Conservation (phyloP, 1,284 basidiomycete species). For the Ceratobasidium sp. region DNA sequence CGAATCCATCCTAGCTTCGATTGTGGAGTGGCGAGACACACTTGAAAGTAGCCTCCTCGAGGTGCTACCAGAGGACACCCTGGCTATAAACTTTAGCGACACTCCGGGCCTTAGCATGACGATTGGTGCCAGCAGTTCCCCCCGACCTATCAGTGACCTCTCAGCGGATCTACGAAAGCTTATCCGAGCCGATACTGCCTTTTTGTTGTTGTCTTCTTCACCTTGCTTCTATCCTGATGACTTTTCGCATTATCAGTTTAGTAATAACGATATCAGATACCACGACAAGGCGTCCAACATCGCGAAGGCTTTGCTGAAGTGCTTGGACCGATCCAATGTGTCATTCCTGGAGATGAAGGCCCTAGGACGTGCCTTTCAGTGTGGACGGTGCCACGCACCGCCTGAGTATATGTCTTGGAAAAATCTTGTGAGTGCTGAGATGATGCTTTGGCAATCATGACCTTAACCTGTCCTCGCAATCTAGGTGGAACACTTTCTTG, state of each 20-base stretch:
- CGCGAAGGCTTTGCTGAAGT: not conserved
- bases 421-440: not conserved
- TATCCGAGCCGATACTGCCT: slow-evolving; percentile 24
- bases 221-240: slow-evolving; percentile 6
- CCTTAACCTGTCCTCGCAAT: not conserved
- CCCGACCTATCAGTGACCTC: not conserved
- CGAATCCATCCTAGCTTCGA: not conserved
- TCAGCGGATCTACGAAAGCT: not conserved
- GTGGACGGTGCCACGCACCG: not conserved
- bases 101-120: not conserved
- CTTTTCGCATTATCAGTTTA: not conserved
- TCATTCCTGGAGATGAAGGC: slow-evolving; percentile 19
- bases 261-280: not conserved
- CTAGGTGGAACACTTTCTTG: slow-evolving; percentile 4
- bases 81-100: not conserved
- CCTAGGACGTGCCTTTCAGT: not conserved
- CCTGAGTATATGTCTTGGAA: not conserved
- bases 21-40: not conserved
- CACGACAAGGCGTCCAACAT: not conserved
- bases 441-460: not conserved
- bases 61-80: not conserved
- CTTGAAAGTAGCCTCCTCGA: slow-evolving; percentile 3
- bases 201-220: not conserved
- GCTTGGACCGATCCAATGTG: slow-evolving; percentile 1
- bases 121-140: not conserved